Percentiles rank a stretch among this genome's conserved stretches.
Evolutionary conservation across 1,284 basidiomycete species (phyloP).

Genomic region (Cryptococcus sp.): DNA sequence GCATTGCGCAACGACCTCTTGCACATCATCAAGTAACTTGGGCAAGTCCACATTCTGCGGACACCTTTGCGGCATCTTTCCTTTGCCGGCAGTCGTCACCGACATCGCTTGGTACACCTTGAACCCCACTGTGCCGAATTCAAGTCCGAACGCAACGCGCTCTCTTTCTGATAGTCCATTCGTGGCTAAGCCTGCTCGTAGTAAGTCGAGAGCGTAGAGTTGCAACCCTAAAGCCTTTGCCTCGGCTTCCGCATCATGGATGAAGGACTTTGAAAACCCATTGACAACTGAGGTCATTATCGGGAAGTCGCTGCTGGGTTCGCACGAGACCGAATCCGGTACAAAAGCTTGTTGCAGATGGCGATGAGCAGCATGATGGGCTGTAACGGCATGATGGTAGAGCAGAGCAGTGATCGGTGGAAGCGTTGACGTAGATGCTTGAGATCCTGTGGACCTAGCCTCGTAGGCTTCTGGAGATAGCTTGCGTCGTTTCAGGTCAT

Average conservation of each 20-base stretch:
- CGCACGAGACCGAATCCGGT: slow-evolving; percentile 21
- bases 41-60: slow-evolving; percentile 13
- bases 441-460: too few relatives aligned
- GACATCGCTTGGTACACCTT: slow-evolving; percentile 26
- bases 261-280: slow-evolving; percentile 3
- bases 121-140: slow-evolving; percentile 36
- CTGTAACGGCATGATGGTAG: slow-evolving; percentile 36
- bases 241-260: slow-evolving; percentile 30
- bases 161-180: slow-evolving; percentile 35
- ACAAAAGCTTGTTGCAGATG: slow-evolving; percentile 46
- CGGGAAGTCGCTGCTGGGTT: neutral
- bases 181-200: slow-evolving; percentile 24
- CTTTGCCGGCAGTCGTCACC: slow-evolving; percentile 5
- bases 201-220: slow-evolving; percentile 38
- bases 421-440: neutral
- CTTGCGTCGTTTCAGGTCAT: neutral
- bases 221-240: slow-evolving; percentile 32
- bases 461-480: neutral
- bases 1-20: slow-evolving; percentile 23
- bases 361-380: slow-evolving; percentile 29
- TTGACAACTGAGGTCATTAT: neutral
- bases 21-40: slow-evolving; percentile 27
- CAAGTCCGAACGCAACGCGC: slow-evolving; percentile 35
- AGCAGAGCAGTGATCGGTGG: slow-evolving; percentile 23
- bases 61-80: slow-evolving; percentile 8